Percentiles rank a stretch among this genome's conserved stretches.
These are phyloP conservation scores for Schwanniomyces sp. DNA, from an alignment of 805 yeast species.

Conservation along the genomic window DNA sequence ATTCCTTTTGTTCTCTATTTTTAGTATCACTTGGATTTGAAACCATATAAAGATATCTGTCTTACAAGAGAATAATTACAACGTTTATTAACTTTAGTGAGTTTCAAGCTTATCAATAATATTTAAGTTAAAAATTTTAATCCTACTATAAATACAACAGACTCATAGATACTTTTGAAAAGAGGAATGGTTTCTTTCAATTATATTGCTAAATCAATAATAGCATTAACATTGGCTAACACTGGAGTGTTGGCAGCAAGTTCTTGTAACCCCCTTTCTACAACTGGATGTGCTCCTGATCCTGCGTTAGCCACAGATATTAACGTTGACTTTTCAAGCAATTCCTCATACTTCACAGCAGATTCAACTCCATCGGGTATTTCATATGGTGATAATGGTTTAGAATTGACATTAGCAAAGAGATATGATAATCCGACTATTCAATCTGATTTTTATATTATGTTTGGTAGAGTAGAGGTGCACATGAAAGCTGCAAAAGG, in stretches of 20 bases:
- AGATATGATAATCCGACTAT: slow-evolving; percentile 75
- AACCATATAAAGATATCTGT: too few relatives aligned
- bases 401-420: slow-evolving; percentile 53
- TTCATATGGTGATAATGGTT: slow-evolving; percentile 51
- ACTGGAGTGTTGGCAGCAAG: slow-evolving; percentile 1
- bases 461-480: slow-evolving; percentile 82
- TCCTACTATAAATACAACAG: background rate
- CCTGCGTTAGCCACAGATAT: slow-evolving; percentile 63
- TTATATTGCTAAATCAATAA: background rate
- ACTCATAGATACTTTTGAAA: background rate
- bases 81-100: too few relatives aligned
- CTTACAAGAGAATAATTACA: too few relatives aligned
- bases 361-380: slow-evolving; percentile 37
- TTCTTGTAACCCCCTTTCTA: slow-evolving; percentile 24
- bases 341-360: slow-evolving; percentile 43
- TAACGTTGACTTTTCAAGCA: slow-evolving; percentile 49
- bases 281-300: slow-evolving; percentile 33
- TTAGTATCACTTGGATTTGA: too few relatives aligned
- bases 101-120: too few relatives aligned
- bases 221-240: slow-evolving; percentile 2
- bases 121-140: background rate
- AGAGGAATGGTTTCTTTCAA: background rate
- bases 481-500: slow-evolving; percentile 71
- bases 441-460: slow-evolving; percentile 72
- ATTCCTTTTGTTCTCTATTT: too few relatives aligned